Evolutionary conservation across 345 rosid genomes (phyloP), one percentile per base, ranked within the genome.

Genomic region (Citrus australasica): DNA sequence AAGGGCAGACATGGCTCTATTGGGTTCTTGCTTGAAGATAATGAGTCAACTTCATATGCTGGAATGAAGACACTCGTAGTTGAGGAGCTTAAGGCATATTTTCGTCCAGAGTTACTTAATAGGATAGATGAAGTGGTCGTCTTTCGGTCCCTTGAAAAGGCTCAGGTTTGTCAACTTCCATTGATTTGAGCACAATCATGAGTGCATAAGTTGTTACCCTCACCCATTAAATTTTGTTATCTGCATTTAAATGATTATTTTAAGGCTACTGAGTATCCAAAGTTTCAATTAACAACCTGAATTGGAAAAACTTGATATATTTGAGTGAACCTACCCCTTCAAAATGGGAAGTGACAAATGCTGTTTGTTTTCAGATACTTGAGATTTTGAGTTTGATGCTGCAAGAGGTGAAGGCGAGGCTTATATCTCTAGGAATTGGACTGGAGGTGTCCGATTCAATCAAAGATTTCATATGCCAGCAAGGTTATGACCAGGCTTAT

Each of bases 91-190:
- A 94, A 94, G 81, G 80, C 83, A 75, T 96, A 90, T 76, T 96
- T 96, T 83, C 94, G 98, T 72, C 99, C 99, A 0, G 99, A 96
- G 89, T 82, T 96, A 73, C 91, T 96, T 84, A 96, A 96, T 89
- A 88, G 99, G 84, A 88, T 96, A 17, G 98, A 96, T 79, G 99
- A 96, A 88, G 84, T 96, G 59, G 95, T 96, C n/a, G 92, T 96
- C 71, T 96, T 96, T 86, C 89, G 84, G 38, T 79, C 95, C 80
- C 98, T 96, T 2, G 91, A 91, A 85, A 89, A 89, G 85, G 71
- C 84, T 85, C 99, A 94, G 99, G 99, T 96, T 84, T 77, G 92
- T 80, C 61, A n/a, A 56, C 30, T 67, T 62, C 71, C 69, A 7
- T 72, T 80, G 13, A 32, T 40, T 40, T 32, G 17, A 19, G 24